A percentile compares a stretch with the other conserved stretches of the same genome.
These are phyloP conservation scores for Spinellus fusiger DNA, from an alignment of 192 early-diverging fungal genomes.

Conservation along the genomic window DNA sequence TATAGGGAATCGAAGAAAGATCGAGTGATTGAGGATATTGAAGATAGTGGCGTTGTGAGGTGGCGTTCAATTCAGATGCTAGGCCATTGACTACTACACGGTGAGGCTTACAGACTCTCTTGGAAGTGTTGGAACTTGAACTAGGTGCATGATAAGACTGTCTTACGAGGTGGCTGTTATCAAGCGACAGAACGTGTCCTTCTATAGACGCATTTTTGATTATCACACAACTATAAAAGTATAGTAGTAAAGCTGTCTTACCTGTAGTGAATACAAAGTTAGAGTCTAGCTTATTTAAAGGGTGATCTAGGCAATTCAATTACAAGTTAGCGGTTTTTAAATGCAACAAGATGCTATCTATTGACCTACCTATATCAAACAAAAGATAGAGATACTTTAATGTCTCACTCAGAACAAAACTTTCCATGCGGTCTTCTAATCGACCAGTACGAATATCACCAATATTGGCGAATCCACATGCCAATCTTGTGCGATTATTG, in stretches of 20 bases:
- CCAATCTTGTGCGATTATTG: constrained; percentile 55
- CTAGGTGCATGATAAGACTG: not conserved
- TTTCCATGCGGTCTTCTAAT: constrained; percentile 89
- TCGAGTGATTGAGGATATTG: constrained; percentile 2
- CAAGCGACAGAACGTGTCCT: constrained; percentile 50
- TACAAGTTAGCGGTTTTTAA: no score
- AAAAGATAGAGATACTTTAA: constrained; percentile 97
- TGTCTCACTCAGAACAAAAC: constrained; percentile 90
- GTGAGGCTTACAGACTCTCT: not conserved
- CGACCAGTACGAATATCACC: constrained; percentile 53
- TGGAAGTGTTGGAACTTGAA: not conserved
- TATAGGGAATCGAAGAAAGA: constrained; percentile 34
- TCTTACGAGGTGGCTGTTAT: constrained; percentile 11
- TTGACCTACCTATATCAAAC: constrained; percentile 68
- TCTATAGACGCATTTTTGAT: constrained; percentile 28
- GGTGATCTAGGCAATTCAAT: no score
- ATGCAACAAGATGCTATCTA: not conserved
- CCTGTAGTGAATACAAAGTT: constrained; percentile 90
- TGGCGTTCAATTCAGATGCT: not conserved
- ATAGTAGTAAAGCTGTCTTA: constrained; percentile 4
- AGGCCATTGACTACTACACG: not conserved
- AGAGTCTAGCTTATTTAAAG: constrained; percentile 60
- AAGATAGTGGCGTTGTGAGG: not conserved
- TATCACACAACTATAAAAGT: not conserved
- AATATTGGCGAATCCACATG: constrained; percentile 80